Evolutionary conservation across 2,329 filamentous ascomycete species (phyloP), one percentile per base, ranked within the genome.

Genomic region (Cordyceps farinosa): DNA sequence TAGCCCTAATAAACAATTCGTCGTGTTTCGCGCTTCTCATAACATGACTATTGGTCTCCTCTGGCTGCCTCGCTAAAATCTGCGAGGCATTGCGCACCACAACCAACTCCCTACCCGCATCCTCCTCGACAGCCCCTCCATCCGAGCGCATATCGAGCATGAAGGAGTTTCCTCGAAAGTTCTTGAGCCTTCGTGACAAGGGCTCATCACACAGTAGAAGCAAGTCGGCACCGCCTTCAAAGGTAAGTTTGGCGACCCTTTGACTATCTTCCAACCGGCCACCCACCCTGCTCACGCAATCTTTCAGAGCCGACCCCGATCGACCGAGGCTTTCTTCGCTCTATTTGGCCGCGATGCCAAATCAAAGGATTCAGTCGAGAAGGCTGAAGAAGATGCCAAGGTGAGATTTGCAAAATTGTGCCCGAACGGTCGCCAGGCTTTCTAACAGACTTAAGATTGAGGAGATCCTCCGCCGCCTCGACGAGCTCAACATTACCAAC

Each of bases 161-260:
- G 80, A 85, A 83, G 75, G 76, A 80, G 67, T 76, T 83, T 65
- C 81, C 82, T 55, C 87, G 84, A 72, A 87, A 88, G 70, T 87
- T 92, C 73, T 85, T 90, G 65, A 90, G 85, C 74, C 81, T 88
- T 68, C 85, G 88, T 68, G 89, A 91, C 70, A 91, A 85, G 76
- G 81, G 80, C 73, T 80, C 77, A 65, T 68, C 73, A 44, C 82
- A 85, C 67, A 79, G 78, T 64, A 81, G 84, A 65, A 81, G 79
- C 70, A 85, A 83, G 69, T 86, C 84, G 53, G 79, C 80, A 27
- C 83, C 86, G 62, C 79, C 82, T 30, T 74, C 77, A 30, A 79
- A 79, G 32, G 66, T 66, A 55, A 29, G 44, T 10, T 22, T 3
- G 2, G 29, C 9, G 11, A 2, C 11, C 30, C 1, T 50, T 50